phyloP scores from a whole-genome alignment of 1,284 basidiomycete genomes.

The Apiotrichum gamsii region DNA sequence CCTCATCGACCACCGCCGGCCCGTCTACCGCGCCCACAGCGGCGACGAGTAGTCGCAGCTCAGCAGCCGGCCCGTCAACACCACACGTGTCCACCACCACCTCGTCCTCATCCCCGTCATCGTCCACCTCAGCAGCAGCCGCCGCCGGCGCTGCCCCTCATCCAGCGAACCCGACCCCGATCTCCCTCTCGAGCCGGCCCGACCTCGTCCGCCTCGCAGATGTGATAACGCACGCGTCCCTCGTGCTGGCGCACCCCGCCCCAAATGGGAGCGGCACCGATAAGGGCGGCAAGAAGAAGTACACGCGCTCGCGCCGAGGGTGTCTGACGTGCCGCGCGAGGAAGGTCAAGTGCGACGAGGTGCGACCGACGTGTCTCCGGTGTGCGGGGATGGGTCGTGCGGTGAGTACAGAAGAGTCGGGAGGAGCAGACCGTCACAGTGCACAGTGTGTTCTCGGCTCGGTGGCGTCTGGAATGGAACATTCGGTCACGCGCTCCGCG shows the following conservation, averaged over 20 bases:
- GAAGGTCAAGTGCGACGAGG: conserved; percentile 18
- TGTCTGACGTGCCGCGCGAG: conserved; percentile 9
- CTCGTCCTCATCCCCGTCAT: not conserved
- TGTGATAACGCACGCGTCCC: conserved; percentile 4
- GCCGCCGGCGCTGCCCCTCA: not conserved
- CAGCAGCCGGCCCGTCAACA: not conserved
- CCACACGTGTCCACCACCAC: not conserved
- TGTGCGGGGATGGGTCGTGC: conserved; percentile 4
- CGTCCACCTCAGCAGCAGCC: not conserved
- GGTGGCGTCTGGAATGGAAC: no score
- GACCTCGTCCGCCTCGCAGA: conserved; percentile 7
- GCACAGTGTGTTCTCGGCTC: no score
- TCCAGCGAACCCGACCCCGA: no score
- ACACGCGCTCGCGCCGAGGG: conserved; percentile 4
- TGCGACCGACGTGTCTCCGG: conserved; percentile 22
- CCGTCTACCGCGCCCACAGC: not conserved
- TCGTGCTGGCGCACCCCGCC: conserved; percentile 1
- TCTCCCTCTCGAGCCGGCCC: not conserved
- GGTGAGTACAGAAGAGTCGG: not conserved
- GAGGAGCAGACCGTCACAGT: not conserved
- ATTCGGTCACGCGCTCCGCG: no score
- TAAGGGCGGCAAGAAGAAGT: not conserved
- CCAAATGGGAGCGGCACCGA: not conserved
- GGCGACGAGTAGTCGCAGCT: not conserved
- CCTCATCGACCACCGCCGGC: not conserved